Evolutionary conservation across 2,329 filamentous ascomycete species (phyloP).

Genomic region (Fusarium sp.): DNA sequence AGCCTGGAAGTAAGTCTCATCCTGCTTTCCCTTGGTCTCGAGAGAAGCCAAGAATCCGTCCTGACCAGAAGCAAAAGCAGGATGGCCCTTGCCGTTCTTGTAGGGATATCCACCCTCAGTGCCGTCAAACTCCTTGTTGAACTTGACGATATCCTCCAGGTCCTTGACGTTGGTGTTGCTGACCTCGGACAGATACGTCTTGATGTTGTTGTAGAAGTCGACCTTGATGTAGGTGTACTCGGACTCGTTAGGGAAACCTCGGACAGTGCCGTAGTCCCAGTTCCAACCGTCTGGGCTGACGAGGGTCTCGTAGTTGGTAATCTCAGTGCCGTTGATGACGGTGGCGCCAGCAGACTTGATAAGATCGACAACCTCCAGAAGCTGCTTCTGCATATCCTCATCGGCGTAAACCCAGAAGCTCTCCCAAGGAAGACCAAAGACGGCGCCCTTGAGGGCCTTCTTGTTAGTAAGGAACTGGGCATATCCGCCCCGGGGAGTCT

Average conservation of each 20-base stretch:
- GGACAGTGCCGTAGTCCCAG: slow-evolving; percentile 74
- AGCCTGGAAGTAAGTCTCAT: slow-evolving; percentile 76
- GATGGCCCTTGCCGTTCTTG: slow-evolving; percentile 57
- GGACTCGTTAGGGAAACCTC: slow-evolving; percentile 76
- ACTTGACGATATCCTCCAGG: slow-evolving; percentile 74
- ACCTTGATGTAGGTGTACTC: slow-evolving; percentile 80
- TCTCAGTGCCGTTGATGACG: slow-evolving; percentile 76
- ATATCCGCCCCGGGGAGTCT: slow-evolving; percentile 68
- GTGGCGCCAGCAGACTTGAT: slow-evolving; percentile 73
- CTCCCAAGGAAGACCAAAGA: slow-evolving; percentile 78
- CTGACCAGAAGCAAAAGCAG: slow-evolving; percentile 77
- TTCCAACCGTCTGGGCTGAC: slow-evolving; percentile 78
- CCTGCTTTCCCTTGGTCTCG: slow-evolving; percentile 67
- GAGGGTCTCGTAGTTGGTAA: slow-evolving; percentile 71
- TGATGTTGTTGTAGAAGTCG: slow-evolving; percentile 74
- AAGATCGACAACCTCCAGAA: slow-evolving; percentile 60
- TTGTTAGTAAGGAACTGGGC: slow-evolving; percentile 66
- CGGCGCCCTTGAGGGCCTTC: slow-evolving; percentile 67
- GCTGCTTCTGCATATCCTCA: slow-evolving; percentile 63
- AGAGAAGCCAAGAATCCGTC: slow-evolving; percentile 76
- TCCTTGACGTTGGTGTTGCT: slow-evolving; percentile 69
- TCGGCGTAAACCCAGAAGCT: slow-evolving; percentile 76
- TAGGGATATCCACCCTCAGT: slow-evolving; percentile 74
- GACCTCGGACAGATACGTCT: slow-evolving; percentile 71
- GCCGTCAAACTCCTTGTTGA: slow-evolving; percentile 72